phyloP scores from a whole-genome alignment of 331 rosid genomes.

The Rhamnella rubrinervis region DNA sequence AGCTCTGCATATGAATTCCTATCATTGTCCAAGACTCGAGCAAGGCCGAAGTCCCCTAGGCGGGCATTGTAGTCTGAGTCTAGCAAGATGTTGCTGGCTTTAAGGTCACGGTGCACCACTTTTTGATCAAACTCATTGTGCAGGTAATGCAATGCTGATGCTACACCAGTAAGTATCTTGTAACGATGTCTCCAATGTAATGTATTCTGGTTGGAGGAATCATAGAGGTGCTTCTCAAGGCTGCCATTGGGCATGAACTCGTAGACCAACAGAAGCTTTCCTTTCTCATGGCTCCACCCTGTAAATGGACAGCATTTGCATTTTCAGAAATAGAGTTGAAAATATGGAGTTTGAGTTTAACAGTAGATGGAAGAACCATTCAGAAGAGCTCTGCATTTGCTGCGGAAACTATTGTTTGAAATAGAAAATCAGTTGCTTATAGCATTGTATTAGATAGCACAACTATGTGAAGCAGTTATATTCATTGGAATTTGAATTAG shows the following conservation, averaged over 20 bases:
- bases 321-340: not conserved
- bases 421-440: no score
- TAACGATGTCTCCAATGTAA: constrained; percentile 39
- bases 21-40: constrained; percentile 48
- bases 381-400: constrained; percentile 3
- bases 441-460: no score
- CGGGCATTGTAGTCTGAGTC: constrained; percentile 49
- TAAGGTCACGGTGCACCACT: constrained; percentile 50
- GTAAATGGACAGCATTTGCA: not conserved
- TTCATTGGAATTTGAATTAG: no score
- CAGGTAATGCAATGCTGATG: constrained; percentile 51
- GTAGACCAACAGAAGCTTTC: constrained; percentile 49
- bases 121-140: constrained; percentile 49
- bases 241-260: constrained; percentile 58
- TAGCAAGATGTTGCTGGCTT: constrained; percentile 46
- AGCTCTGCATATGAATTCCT: constrained; percentile 55
- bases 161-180: constrained; percentile 46
- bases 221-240: constrained; percentile 41
- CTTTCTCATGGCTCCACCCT: constrained; percentile 59
- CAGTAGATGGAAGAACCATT: not conserved
- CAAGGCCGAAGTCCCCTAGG: constrained; percentile 57
- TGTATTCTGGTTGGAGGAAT: constrained; percentile 10
- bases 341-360: no score
- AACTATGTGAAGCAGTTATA: no score
- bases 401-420: not conserved